Base-by-base conservation (phyloP, 345 rosid species). In the Ceriops decandra region DNA sequence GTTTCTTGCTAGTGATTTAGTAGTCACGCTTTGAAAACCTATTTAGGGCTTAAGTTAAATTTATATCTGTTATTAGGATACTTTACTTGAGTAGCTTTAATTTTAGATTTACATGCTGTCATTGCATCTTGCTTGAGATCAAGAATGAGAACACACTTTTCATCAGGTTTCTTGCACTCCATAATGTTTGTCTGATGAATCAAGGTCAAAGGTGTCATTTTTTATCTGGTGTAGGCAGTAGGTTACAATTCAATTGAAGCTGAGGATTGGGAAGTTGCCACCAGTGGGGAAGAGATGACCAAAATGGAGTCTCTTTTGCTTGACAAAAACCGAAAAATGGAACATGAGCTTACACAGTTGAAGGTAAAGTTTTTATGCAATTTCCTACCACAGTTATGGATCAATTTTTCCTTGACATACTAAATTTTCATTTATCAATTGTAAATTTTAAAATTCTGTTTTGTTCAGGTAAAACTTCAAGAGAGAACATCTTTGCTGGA, bases 281-380 rank as follows among this genome's bases (percentile, higher is more conserved):
- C 99, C 60, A 76, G 81, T 47, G 92, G 92, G 68, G 93, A 91
- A 76, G 99, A 91, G 84, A 95, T 91, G 97, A 91, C 96, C 89
- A 90, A 86, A 83, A 88, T 95, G 99, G 99, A 95, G 79, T 90
- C 89, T 63, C 97, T 95, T 77, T 96, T 95, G 75, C 99, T 95
- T 63, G 99, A 95, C 79, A 95, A 95, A 85, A 95, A 91, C 79
- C 82, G 88, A 71, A 95, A 85, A 82, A 88, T 95, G 97, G 99
- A 95, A 71, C 99, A 95, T 73, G 92, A 95, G 74, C 88, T 87
- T 66, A 95, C 99, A 68, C 97, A 88, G 58, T 76, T 85, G 77
- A 95, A 91, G 97, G 99, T 92, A 11, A 15, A 42, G 19, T 42
- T 13, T 42, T 15, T 42, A 80, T 71, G 51, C 32, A 65, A 31